Base-by-base conservation (phyloP, 805 yeast species). In the Wickerhamiella azyma region DNA sequence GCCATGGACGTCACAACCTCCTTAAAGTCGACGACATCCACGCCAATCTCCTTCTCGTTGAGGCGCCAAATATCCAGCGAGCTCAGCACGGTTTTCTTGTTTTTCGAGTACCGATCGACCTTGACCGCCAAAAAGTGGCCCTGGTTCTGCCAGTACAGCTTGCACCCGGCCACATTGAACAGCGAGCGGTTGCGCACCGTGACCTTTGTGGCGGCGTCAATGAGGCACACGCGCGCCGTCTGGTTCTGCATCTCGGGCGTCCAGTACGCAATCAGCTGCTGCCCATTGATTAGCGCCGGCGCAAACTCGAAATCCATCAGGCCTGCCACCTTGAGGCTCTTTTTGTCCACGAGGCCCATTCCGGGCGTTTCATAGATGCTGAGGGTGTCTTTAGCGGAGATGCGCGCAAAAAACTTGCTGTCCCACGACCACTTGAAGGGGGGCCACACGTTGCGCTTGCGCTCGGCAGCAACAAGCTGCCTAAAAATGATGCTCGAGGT, bases 101-200 rank as follows among this genome's bases (percentile, higher is more conserved):
- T 81, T 67, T 92, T 92, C 48, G 96, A 85, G 67, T 86, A 95
- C 68, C 97, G 85, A 65, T 88, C 96, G 55, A 92, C 96, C 69
- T 84, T 85, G 60, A 88, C 94, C 69, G 96, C 85, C 61, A 92
- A 68, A 63, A 70, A 81, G 57, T 77, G 79, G 52, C 85, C 85
- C 55, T 82, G 79, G 53, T 76, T 79, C 68, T 92, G 97, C 99
- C 99, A 92, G 71, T 79, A 85, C 68, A 92, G 67, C 59, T 80
- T 75, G 67, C 92, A 85, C 60, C 82, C 89, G 48, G 85, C 75
- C 43, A 92, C 98, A 68, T 92, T 96, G 72, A 92, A 86, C 66
- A 92, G 72, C 66, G 89, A 88, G 56, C 89, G 80, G 49, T 95
- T 83, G 74, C 96, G 83, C 51, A 92, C 65, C 40, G 86, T 78